Evolutionary conservation across 768 basidiomycete species (phyloP), one percentile per base, ranked within the genome.

Genomic region (Hygrocybe punicea): DNA sequence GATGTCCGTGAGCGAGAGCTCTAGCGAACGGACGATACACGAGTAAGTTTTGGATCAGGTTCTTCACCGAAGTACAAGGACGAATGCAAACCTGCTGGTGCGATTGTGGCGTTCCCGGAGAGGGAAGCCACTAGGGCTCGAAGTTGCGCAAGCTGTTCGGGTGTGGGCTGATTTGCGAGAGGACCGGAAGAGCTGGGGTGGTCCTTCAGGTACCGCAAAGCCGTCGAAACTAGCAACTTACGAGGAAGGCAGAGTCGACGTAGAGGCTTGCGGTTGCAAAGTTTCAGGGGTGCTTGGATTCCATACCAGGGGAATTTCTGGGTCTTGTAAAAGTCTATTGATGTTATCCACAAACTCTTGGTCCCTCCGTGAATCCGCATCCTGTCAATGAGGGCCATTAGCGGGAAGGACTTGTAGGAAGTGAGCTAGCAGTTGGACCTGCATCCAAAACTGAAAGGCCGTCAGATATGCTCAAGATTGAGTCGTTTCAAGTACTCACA

Each of bases 361-460:
- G 61, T 93, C 90, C 37, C 87, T 80, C 2, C 73, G 77, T 16
- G 81, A 65, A 10, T 85, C 84, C 19, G 81, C 84, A 65, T 92
- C 88, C 87, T 92, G 55, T 6, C 35, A 24, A 37, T 55, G 39
- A 17, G 36, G 37, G 57, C 47, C 37, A 37, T 16, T 7, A 52
- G 42, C n/a, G 13, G 57, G 14, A 45, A 40, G 58, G 50, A 37
- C 16, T 6, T 4, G 23, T n/a, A 48, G 14, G 13, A 24, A 19
- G 19, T 10, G n/a, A 48, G 51, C 42, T 19, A 6, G 46, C 70
- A 89, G 88, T 85, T 92, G 91, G 70, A 89, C 89, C 86, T 92
- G 91, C 82, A 92, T 77, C 90, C 90, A 93, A 65, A 91, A 93
- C 91, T 93, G 63, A 6, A 58, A 11, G 2, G n/a, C 37, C 46